phyloP scores from a whole-genome alignment of 2,329 filamentous ascomycete species.

The Monosporascus sp. region DNA sequence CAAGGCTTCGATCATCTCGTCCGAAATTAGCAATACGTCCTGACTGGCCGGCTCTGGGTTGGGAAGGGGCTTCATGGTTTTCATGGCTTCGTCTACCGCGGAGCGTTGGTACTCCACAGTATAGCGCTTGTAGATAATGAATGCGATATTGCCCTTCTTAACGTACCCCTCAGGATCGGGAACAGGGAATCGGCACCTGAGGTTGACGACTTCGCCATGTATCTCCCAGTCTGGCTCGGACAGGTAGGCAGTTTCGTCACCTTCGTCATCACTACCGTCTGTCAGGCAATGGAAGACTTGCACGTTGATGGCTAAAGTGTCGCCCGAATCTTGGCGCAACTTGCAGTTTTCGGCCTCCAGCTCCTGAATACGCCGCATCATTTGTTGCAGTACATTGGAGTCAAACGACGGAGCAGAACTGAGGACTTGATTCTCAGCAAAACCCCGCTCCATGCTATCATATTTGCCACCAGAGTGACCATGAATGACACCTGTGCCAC shows the following conservation, averaged over 20 bases:
- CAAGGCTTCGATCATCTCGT: neutral
- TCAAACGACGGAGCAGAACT: too few species aligned
- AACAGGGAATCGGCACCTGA: neutral
- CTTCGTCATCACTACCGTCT: neutral
- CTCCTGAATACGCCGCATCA: neutral
- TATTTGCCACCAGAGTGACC: too few species aligned
- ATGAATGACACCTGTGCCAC: too few species aligned
- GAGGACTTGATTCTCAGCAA: too few species aligned
- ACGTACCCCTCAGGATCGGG: neutral
- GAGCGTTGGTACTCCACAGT: neutral
- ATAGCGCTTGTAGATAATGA: neutral
- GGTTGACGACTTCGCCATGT: neutral
- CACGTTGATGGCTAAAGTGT: neutral
- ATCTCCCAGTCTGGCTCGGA: neutral
- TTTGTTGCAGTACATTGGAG: neutral
- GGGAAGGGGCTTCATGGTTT: neutral
- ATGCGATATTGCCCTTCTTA: neutral
- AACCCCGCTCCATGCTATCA: too few species aligned
- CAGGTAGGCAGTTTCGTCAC: neutral
- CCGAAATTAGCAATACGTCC: neutral
- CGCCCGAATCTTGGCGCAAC: neutral
- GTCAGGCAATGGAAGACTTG: neutral
- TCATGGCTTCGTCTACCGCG: neutral
- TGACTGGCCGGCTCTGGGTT: neutral
- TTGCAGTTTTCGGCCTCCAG: neutral